Conservation (phyloP, 177 flowering plant species). For the Tripterygium wilfordii region DNA sequence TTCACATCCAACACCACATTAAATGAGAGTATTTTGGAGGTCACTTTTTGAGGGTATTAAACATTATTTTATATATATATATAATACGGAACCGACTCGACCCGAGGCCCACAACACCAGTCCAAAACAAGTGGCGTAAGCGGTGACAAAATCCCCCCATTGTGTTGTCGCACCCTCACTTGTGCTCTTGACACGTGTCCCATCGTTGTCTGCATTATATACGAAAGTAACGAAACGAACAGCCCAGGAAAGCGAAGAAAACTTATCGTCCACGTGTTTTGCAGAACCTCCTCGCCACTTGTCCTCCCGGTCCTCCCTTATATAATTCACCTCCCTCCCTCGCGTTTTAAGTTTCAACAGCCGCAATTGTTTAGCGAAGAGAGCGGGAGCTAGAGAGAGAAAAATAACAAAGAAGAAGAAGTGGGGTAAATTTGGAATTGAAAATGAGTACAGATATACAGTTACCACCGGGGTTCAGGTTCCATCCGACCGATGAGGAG, state of each 20-base stretch:
- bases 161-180: constrained; percentile 6
- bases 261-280: constrained; percentile 42
- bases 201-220: constrained; percentile 34
- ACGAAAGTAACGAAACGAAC: too few relatives aligned
- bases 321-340: constrained; percentile 35
- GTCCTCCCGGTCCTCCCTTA: constrained; percentile 30
- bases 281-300: constrained; percentile 35
- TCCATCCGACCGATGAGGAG: constrained; percentile 96
- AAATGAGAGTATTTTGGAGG: too few relatives aligned
- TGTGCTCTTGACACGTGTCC: constrained; percentile 21
- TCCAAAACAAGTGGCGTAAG: constrained; percentile 46
- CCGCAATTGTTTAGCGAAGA: constrained; percentile 1
- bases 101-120: too few relatives aligned
- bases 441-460: constrained; percentile 31
- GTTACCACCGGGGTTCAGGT: constrained; percentile 82
- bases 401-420: background rate
- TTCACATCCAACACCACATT: too few relatives aligned
- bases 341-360: constrained; percentile 48
- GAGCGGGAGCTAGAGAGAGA: background rate
- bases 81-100: too few relatives aligned
- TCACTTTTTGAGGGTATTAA: too few relatives aligned
- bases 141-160: constrained; percentile 39
- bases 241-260: background rate
- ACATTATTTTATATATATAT: too few relatives aligned
- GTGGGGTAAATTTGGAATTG: background rate